A percentile compares a stretch with the other conserved stretches of the same genome.
Conservation (phyloP, 139 green algal species). For the Picochlorum sp. region DNA sequence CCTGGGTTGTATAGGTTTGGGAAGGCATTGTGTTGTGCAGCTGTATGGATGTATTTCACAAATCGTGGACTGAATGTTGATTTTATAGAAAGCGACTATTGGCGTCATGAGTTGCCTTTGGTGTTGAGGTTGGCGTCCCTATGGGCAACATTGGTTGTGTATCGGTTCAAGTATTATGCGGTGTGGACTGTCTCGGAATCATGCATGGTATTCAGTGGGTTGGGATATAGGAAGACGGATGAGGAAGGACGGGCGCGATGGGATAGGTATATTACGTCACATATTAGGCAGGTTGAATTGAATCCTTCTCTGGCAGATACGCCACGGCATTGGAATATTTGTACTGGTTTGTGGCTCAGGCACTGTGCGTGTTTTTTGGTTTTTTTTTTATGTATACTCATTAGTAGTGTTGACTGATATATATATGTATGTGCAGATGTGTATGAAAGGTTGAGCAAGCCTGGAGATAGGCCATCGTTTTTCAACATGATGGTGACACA, state of each 20-base stretch:
- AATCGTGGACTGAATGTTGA: not conserved
- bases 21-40: slow-evolving; percentile 39
- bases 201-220: slow-evolving; percentile 53
- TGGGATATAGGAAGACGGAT: slow-evolving; percentile 52
- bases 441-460: slow-evolving; percentile 69
- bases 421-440: slow-evolving; percentile 53
- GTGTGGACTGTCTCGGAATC: slow-evolving; percentile 46
- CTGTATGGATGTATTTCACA: slow-evolving; percentile 23
- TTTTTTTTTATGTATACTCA: not conserved
- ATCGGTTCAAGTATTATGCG: slow-evolving; percentile 39
- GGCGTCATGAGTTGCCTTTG: not conserved
- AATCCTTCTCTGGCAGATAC: slow-evolving; percentile 47
- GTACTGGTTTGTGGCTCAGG: slow-evolving; percentile 63
- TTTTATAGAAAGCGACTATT: slow-evolving; percentile 10
- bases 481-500: slow-evolving; percentile 66
- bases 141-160: slow-evolving; percentile 19
- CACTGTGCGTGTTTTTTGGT: slow-evolving; percentile 24
- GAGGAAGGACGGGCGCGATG: slow-evolving; percentile 28
- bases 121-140: slow-evolving; percentile 13
- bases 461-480: slow-evolving; percentile 47
- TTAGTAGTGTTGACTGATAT: not conserved
- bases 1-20: slow-evolving; percentile 29
- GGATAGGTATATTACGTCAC: slow-evolving; percentile 63
- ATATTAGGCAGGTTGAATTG: slow-evolving; percentile 57
- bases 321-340: slow-evolving; percentile 64